phyloP scores from a whole-genome alignment of 2,329 filamentous ascomycete species.

The Trichoderma sp. region DNA sequence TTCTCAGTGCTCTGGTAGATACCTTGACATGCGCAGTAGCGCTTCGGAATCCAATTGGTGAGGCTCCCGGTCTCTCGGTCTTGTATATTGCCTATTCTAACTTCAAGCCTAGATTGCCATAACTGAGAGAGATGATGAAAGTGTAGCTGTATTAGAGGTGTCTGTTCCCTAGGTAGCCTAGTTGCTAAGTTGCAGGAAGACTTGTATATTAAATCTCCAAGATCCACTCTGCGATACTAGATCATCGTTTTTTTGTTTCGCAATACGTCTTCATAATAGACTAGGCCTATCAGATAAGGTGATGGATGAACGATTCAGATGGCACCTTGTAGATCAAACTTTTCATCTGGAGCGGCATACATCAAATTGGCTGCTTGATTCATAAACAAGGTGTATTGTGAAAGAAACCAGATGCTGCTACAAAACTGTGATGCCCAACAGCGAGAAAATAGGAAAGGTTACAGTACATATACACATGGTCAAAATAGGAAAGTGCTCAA shows the following conservation, averaged over 20 bases:
- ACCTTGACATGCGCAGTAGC: constrained; percentile 10
- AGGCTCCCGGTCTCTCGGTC: neutral
- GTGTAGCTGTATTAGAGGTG: neutral
- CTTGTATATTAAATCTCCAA: neutral
- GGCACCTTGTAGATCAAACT: too few relatives aligned
- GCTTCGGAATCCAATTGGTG: constrained; percentile 9
- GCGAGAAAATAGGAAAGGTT: too few relatives aligned
- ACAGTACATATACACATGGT: too few relatives aligned
- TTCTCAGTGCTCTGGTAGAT: constrained; percentile 4
- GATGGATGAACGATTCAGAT: neutral
- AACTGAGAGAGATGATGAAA: neutral
- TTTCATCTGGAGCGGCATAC: too few relatives aligned
- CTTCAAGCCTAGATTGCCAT: neutral
- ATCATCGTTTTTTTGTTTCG: neutral
- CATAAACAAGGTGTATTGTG: too few relatives aligned
- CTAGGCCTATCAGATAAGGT: neutral
- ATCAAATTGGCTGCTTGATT: too few relatives aligned
- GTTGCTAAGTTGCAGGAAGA: neutral
- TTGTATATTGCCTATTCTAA: neutral
- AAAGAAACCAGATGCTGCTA: too few relatives aligned
- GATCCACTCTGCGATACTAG: neutral
- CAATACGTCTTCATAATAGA: neutral
- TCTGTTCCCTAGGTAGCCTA: neutral
- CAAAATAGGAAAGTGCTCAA: too few relatives aligned
- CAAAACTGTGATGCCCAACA: too few relatives aligned